phyloP scores from a whole-genome alignment of 2,329 filamentous ascomycete genomes.

The Colletotrichum lindemuthianum region DNA sequence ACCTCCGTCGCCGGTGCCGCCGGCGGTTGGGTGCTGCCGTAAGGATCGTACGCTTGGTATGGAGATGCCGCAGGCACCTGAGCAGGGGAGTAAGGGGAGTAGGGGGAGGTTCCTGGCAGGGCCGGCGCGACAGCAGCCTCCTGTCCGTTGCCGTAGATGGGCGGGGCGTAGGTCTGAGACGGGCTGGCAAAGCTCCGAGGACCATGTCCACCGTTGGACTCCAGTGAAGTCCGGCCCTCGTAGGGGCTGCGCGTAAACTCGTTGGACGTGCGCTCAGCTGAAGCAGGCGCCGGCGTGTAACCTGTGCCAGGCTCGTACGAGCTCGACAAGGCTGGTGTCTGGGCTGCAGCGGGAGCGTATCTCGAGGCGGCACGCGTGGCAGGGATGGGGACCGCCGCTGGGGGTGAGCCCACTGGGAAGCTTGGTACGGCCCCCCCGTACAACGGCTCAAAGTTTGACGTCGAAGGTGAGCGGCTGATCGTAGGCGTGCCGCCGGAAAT shows the following conservation, averaged over 20 bases:
- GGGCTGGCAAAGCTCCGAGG: slow-evolving; percentile 44
- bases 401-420: slow-evolving; percentile 43
- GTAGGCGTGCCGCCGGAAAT: slow-evolving; percentile 80
- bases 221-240: slow-evolving; percentile 54
- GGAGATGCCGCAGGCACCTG: slow-evolving; percentile 30
- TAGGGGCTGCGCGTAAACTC: slow-evolving; percentile 42
- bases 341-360: slow-evolving; percentile 55
- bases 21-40: slow-evolving; percentile 23
- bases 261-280: slow-evolving; percentile 41
- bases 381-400: slow-evolving; percentile 47
- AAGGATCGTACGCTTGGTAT: slow-evolving; percentile 37
- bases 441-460: slow-evolving; percentile 72
- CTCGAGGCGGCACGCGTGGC: slow-evolving; percentile 60
- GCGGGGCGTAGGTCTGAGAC: slow-evolving; percentile 44
- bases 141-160: slow-evolving; percentile 4
- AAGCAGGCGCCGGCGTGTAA: slow-evolving; percentile 38
- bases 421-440: slow-evolving; percentile 67
- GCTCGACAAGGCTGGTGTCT: slow-evolving; percentile 40
- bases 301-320: slow-evolving; percentile 39
- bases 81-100: slow-evolving; percentile 5
- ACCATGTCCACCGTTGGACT: slow-evolving; percentile 44
- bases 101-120: background rate
- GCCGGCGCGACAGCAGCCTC: background rate
- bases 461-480: slow-evolving; percentile 78
- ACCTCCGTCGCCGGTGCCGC: background rate